Evolutionary conservation across 306 rosid genomes (phyloP), one percentile per base, ranked within the genome.

Genomic region (Trifolium pratense): DNA sequence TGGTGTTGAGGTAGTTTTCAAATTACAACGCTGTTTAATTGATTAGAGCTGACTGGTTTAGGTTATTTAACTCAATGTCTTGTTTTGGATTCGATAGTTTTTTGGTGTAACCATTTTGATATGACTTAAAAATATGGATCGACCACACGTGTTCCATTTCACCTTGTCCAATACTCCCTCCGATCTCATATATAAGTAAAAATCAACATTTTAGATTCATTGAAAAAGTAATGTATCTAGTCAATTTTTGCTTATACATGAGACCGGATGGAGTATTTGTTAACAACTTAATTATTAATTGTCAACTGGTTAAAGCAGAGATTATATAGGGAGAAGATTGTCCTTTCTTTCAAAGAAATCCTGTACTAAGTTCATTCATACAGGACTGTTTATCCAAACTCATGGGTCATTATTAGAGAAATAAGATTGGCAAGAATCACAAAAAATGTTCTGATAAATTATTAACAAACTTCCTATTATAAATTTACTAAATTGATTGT

Each of bases 1-100:
- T 18, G 98, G 79, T 26, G 98, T 94, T 56, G 98, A 94, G 97
- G 98, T 94, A 83, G 11, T 23, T 23, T 53, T 9, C 31, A 9
- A 67, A 32, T 23, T 66, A 58, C 31, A 5, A 65, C n/a, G n/a
- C 49, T 73, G 17, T 63, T 56, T 18, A 12, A 53, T 52, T 78
- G 37, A 49, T 67, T 52, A 21, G 60, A 16, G 70, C 65, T 75
- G 16, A 68, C 68, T 75, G 14, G 42, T 58, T 10, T 39, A 42
- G 31, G 14, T 67, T 53, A 7, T 62, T 59, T 29, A 25, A 52
- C 14, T 61, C 51, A 0, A 55, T 74, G 29, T 37, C 5, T 46
- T 42, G 51, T 76, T 5, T 61, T 57, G 8, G 68, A 21, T 55
- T 14, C 7, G 15, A 25, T 18, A 60, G 15, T 13, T 53, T 66